Evolutionary conservation across 1,284 basidiomycete species (phyloP).

Genomic region (Pyrrhoderma lamaoense): DNA sequence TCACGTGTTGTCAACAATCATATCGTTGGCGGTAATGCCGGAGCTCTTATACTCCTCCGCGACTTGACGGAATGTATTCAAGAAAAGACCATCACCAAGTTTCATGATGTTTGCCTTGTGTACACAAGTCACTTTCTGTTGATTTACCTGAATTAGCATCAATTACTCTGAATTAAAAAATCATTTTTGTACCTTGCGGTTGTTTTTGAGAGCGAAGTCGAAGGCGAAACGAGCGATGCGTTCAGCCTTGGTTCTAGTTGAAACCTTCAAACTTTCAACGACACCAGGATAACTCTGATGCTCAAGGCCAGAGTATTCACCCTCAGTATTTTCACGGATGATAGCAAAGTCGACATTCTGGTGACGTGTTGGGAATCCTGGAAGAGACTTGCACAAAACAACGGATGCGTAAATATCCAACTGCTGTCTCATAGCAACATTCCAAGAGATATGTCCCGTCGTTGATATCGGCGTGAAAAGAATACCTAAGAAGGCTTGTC

Average conservation of each 20-base stretch:
- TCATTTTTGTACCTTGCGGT: constrained; percentile 70
- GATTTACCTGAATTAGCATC: neutral
- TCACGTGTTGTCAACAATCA: constrained; percentile 99
- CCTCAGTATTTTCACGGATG: constrained; percentile 99
- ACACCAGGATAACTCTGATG: constrained; percentile 98
- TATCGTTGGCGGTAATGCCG: constrained; percentile 92
- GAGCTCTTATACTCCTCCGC: constrained; percentile 93
- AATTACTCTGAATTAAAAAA: neutral
- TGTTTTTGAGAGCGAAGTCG: constrained; percentile 98
- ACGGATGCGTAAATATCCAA: constrained; percentile 99
- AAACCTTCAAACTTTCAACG: constrained; percentile 97
- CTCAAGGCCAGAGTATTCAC: constrained; percentile 98
- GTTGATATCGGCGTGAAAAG: constrained; percentile 98
- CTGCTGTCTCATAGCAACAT: constrained; percentile 99
- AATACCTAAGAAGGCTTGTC: constrained; percentile 59
- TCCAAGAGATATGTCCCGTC: constrained; percentile 98
- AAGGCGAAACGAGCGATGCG: constrained; percentile 97
- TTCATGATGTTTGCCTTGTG: constrained; percentile 99
- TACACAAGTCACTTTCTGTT: constrained; percentile 96
- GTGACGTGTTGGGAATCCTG: constrained; percentile 96
- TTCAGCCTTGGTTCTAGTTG: constrained; percentile 92
- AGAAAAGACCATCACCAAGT: constrained; percentile 97
- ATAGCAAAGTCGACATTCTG: constrained; percentile 97
- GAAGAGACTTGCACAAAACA: constrained; percentile 95
- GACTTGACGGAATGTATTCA: constrained; percentile 95